phyloP scores from a whole-genome alignment of 148 eudicot genomes.

The Dianthus caryophyllus region DNA sequence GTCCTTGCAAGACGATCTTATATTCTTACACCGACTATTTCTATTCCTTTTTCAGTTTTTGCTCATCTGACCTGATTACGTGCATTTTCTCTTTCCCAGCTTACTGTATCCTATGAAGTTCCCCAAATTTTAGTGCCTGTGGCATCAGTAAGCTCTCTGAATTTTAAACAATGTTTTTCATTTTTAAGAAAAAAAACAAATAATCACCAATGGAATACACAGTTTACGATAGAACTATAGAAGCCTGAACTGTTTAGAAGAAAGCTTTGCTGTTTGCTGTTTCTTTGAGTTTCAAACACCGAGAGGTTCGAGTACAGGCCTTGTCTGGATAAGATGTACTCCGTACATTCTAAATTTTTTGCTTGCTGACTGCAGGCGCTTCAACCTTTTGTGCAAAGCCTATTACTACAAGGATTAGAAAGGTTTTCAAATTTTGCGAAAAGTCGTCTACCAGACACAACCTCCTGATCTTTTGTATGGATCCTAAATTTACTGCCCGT shows the following conservation, averaged over 20 bases:
- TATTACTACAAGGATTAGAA: slow-evolving; percentile 69
- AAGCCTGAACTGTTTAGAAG: not conserved
- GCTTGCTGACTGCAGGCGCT: slow-evolving; percentile 51
- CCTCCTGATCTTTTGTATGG: slow-evolving; percentile 22
- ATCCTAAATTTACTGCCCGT: not conserved
- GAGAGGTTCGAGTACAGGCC: not conserved
- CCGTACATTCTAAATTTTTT: not conserved
- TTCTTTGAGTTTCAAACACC: not conserved
- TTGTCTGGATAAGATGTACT: not conserved
- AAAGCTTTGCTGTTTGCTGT: not conserved
- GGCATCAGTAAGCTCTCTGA: slow-evolving; percentile 70
- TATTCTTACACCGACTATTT: too few species aligned
- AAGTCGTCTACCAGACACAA: slow-evolving; percentile 32
- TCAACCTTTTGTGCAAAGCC: slow-evolving; percentile 73
- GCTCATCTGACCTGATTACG: not conserved
- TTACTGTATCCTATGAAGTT: slow-evolving; percentile 92
- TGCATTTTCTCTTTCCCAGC: slow-evolving; percentile 45
- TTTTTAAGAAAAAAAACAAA: too few species aligned
- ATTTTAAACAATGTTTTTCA: not conserved
- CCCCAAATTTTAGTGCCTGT: slow-evolving; percentile 77
- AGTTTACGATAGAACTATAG: not conserved
- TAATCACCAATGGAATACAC: not conserved
- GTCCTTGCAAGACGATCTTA: not conserved
- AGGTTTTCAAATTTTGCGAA: slow-evolving; percentile 66
- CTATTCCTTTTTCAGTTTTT: not conserved